Evolutionary conservation across 1,139 yeast genomes (phyloP), one percentile per base, ranked within the genome.

Genomic region (Debaryomyces sp.): DNA sequence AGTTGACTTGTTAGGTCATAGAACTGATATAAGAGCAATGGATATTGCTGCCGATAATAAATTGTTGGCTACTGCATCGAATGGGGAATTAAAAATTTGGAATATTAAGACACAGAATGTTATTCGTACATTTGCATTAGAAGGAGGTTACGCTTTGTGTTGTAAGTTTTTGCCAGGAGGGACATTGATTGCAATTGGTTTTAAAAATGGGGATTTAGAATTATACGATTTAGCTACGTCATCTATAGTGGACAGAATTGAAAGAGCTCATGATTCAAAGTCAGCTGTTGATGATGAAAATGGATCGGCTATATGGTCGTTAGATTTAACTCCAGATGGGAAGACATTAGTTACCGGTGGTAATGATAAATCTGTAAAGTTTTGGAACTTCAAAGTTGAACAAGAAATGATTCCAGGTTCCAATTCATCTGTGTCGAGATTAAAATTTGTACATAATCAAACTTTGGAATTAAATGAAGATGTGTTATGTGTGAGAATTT

Each of bases 151-250:
- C 63, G 90, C 96, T 1, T 75, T 94, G 45, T 81, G 92, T 54
- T 80, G 90, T 52, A 81, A 84, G 59, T 91, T 95, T 59, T 73
- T 95, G 49, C 98, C 98, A 0, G 98, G 98, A 55, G 97, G 96
- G 47, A 78, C 92, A 1, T 74, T 94, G 53, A 84, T 92, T 34
- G 89, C 89, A 13, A 82, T 89, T n/a, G 98, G 98, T 37, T 91
- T 94, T 49, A 91, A 92, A 64, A 82, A 83, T 54, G 99, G 99
- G 45, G 84, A 83, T 50, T 69, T 94, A 51, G 95, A 89, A 61
- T 74, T 94, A 44, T 89, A 87, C 62, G 99, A 95, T 64, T 81
- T 94, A 52, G 88, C 97, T 0, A 81, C 92, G 1, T 88, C 97
- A 0, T 77, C 92, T 60, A 89, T 26, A 45, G 70, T 94, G 5